These are phyloP conservation scores for Amanita exitialis DNA, from an alignment of 768 basidiomycete species.

Conservation along the genomic window DNA sequence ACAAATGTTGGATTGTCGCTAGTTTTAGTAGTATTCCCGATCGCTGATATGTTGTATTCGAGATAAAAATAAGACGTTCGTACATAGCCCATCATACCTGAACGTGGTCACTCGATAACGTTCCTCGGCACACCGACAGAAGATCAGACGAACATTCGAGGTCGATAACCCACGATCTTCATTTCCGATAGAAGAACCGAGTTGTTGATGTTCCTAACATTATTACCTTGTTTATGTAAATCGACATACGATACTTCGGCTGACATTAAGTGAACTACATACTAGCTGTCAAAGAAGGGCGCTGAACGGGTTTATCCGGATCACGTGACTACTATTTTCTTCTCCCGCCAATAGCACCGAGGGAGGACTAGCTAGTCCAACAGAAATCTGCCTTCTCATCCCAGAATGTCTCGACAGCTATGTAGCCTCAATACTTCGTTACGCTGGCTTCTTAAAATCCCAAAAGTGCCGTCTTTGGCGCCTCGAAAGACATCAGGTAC, in stretches of 20 bases:
- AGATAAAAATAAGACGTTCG: not conserved
- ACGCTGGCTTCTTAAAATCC: slow-evolving; percentile 9
- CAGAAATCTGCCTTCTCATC: not conserved
- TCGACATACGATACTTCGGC: too few species aligned
- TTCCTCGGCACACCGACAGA: not conserved
- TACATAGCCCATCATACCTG: not conserved
- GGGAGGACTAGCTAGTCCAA: not conserved
- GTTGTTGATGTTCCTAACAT: too few species aligned
- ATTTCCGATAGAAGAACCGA: not conserved
- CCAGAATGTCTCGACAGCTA: slow-evolving; percentile 19
- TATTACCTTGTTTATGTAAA: too few species aligned
- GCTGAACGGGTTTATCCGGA: too few species aligned
- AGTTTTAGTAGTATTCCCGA: not conserved
- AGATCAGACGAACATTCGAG: too few species aligned
- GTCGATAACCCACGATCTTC: not conserved
- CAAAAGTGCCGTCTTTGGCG: slow-evolving; percentile 9
- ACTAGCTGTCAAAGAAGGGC: too few species aligned
- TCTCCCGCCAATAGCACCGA: not conserved
- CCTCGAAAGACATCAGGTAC: slow-evolving; percentile 9
- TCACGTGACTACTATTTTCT: not conserved
- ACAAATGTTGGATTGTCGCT: too few species aligned
- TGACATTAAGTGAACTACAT: too few species aligned
- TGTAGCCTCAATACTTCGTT: slow-evolving; percentile 18
- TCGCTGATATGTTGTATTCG: not conserved
- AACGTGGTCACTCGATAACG: not conserved